Base-by-base conservation (phyloP, 768 basidiomycete species). In the Amanita jacksonii region DNA sequence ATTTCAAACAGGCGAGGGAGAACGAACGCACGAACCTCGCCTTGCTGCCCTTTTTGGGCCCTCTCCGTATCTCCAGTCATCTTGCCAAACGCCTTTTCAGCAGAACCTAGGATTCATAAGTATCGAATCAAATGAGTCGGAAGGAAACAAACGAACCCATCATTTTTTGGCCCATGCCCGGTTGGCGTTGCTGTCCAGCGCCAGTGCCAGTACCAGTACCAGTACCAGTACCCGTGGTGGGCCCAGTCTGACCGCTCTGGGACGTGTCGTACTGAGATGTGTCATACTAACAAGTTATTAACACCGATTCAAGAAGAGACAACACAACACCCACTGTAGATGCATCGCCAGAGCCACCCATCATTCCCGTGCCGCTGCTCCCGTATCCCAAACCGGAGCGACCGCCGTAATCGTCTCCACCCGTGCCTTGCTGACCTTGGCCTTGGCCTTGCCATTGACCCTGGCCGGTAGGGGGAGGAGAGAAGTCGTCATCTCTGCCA, bases 31-130 rank as follows among this genome's bases (percentile, higher is more conserved):
- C 27, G 13, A 28, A 38, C 44, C 25, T 19, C 0, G 27, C 28
- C 36, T 38, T 45, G 36, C 38, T 45, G 16, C 1, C 44, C 44
- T 22, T 19, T 38, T 20, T 45, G 33, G 8, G 16, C n/a, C 12
- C n/a, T 18, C 10, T 38, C 28, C 8, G 25, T n/a, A 12, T 38
- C 36, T 5, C 44, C 44, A 4, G 44, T 45, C 30, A 45, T 38
- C 27, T 45, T 45, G 12, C 44, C 44, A 33, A 30, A 38, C 0
- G 28, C 44, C 19, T 38, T 38, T 35, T 45, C 44, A 7, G 44
- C 36, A 7, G n/a, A 22, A 7, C 44, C 44, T 45, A 32, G 5
- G 25, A 35, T n/a, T n/a, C n/a, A n/a, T n/a, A n/a, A n/a, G n/a
- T n/a, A n/a, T n/a, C 6, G 13, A 9, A 2, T 9, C 33, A 25